Conservation (phyloP, 768 basidiomycete genomes). For the Russula compacta region DNA sequence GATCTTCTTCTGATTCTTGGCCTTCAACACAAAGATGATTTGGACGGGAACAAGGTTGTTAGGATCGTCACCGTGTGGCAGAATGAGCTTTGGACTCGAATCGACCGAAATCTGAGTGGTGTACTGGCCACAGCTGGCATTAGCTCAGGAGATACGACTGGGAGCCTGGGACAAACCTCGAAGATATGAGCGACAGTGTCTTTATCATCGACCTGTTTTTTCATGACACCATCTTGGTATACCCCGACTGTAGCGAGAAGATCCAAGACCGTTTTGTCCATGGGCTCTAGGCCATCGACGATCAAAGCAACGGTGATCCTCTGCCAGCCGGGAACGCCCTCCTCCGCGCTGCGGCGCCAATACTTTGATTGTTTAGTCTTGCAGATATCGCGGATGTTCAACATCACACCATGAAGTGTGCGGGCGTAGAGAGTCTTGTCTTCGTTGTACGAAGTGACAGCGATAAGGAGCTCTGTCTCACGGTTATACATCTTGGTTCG, state of each 20-base stretch:
- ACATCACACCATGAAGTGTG: conserved; percentile 92
- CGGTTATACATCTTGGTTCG: conserved; percentile 81
- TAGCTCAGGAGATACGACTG: neutral
- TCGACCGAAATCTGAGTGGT: conserved; percentile 95
- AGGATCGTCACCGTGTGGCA: conserved; percentile 81
- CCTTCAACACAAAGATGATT: conserved; percentile 85
- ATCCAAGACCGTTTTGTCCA: conserved; percentile 93
- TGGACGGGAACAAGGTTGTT: conserved; percentile 92
- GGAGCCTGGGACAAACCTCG: conserved; percentile 45
- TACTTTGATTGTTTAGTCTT: conserved; percentile 92
- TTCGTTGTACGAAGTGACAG: conserved; percentile 89
- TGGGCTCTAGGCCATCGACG: conserved; percentile 85
- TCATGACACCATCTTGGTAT: conserved; percentile 94
- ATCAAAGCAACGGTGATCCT: conserved; percentile 85
- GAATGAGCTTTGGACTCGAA: conserved; percentile 78
- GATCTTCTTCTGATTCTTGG: conserved; percentile 94
- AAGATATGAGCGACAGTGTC: conserved; percentile 92
- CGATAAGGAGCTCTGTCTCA: conserved; percentile 88
- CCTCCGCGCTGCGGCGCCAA: conserved; percentile 76
- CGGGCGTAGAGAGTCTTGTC: conserved; percentile 87
- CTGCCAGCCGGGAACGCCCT: conserved; percentile 84
- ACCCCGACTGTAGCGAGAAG: conserved; percentile 83
- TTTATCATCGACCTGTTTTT: conserved; percentile 83
- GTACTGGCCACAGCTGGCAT: conserved; percentile 46
- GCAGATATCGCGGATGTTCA: conserved; percentile 97